phyloP scores from a whole-genome alignment of 2,329 filamentous ascomycete species.

The Basipetospora chlamydospora region DNA sequence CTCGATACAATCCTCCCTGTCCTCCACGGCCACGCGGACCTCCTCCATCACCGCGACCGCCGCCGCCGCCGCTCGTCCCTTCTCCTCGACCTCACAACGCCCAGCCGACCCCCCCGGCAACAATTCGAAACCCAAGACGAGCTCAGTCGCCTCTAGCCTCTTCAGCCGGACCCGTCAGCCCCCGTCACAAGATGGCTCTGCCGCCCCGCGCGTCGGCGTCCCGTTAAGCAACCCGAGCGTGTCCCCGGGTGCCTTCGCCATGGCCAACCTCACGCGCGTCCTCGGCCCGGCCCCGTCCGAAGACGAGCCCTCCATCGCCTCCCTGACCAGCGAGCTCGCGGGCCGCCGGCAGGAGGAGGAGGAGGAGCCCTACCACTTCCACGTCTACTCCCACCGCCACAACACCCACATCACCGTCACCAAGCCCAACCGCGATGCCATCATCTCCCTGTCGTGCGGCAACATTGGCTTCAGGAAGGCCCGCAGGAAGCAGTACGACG shows the following conservation, averaged over 20 bases:
- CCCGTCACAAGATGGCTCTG: neutral
- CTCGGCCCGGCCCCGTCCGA: conserved; percentile 8
- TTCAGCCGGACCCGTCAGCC: conserved; percentile 1
- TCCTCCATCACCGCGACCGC: conserved; percentile 11
- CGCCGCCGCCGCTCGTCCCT: too few relatives aligned
- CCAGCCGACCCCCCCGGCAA: conserved; percentile 5
- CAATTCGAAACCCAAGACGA: conserved; percentile 2
- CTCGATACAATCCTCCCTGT: neutral
- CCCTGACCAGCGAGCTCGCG: conserved; percentile 3
- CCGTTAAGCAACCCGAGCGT: too few relatives aligned
- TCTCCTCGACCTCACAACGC: too few relatives aligned
- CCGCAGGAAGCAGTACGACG: conserved; percentile 70
- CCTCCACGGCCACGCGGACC: conserved; percentile 6
- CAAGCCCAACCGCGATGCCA: conserved; percentile 61
- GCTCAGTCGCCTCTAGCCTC: conserved; percentile 1
- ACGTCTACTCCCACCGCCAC: conserved; percentile 78
- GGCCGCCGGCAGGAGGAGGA: conserved; percentile 16
- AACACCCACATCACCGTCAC: conserved; percentile 91
- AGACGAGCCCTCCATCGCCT: conserved; percentile 1
- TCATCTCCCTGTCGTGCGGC: conserved; percentile 69
- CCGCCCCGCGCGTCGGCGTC: neutral
- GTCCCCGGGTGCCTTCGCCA: conserved; percentile 1
- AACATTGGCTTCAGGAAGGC: conserved; percentile 86
- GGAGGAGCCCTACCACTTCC: conserved; percentile 64
- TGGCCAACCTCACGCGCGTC: conserved; percentile 10